phyloP scores from a whole-genome alignment of 2,329 filamentous ascomycete genomes.

The Fusarium oxysporum region DNA sequence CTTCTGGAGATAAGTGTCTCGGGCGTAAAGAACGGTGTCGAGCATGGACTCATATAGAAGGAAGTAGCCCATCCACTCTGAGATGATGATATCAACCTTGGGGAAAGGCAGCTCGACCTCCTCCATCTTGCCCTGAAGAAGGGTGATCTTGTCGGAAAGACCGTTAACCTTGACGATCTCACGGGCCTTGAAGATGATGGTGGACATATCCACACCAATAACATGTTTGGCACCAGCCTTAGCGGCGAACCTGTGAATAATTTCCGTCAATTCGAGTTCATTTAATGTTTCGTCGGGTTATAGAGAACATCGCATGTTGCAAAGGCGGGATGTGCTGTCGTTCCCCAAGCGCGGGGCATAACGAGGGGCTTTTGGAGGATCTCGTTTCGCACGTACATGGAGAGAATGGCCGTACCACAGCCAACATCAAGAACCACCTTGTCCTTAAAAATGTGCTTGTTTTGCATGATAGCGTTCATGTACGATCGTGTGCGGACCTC shows the following conservation, averaged over 20 bases:
- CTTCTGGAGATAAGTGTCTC: slow-evolving; percentile 88
- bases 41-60: slow-evolving; percentile 99
- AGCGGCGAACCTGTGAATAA: slow-evolving; percentile 83
- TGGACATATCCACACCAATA: slow-evolving; percentile 99
- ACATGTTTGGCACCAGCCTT: slow-evolving; percentile 98
- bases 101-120: slow-evolving; percentile 93
- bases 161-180: slow-evolving; percentile 95
- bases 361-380: slow-evolving; percentile 18
- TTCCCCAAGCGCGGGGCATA: slow-evolving; percentile 32
- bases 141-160: slow-evolving; percentile 94
- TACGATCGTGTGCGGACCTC: slow-evolving; percentile 97
- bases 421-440: slow-evolving; percentile 93
- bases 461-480: slow-evolving; percentile 97
- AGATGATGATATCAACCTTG: slow-evolving; percentile 99
- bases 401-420: slow-evolving; percentile 96
- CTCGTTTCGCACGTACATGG: slow-evolving; percentile 76
- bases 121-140: slow-evolving; percentile 99
- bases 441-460: slow-evolving; percentile 90
- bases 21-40: slow-evolving; percentile 96
- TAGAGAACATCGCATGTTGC: neutral
- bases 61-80: slow-evolving; percentile 99
- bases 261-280: slow-evolving; percentile 17
- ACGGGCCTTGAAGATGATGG: slow-evolving; percentile 97
- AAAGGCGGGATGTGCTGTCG: neutral
- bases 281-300: neutral